Evolutionary conservation across 352 stramenopile genomes (phyloP).

Genomic region (Thalassiosira exigua): DNA sequence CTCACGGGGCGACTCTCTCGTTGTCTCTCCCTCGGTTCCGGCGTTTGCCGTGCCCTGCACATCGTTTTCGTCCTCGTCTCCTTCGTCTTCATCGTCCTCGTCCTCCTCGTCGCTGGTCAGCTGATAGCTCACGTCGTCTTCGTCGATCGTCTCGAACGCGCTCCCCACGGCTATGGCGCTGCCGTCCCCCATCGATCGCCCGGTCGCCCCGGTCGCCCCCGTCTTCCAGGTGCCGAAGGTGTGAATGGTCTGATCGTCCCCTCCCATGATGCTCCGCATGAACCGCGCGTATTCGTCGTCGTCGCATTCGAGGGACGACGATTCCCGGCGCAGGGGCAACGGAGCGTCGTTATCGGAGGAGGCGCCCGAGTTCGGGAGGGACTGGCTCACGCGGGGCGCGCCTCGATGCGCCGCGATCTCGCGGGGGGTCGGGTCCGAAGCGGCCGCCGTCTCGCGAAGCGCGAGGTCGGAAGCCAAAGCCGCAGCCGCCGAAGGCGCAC

Average conservation of each 20-base stretch:
- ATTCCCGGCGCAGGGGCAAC: constrained; percentile 5
- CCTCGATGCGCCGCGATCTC: no score
- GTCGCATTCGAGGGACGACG: constrained; percentile 3
- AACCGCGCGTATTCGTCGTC: constrained; percentile 54
- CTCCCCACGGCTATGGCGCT: constrained; percentile 1
- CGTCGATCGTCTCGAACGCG: constrained; percentile 20
- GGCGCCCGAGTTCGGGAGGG: no score
- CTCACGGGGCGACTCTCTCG: background rate
- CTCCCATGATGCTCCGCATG: constrained; percentile 38
- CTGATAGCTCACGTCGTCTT: constrained; percentile 39
- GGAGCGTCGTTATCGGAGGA: no score
- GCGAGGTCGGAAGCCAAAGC: no score
- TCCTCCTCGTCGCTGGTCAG: constrained; percentile 47
- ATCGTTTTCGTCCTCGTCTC: constrained; percentile 31
- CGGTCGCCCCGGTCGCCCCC: background rate
- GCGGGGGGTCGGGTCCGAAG: no score
- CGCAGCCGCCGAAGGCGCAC: no score
- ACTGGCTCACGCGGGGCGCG: no score
- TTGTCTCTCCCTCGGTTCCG: background rate
- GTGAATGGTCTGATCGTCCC: constrained; percentile 38
- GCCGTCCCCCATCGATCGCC: constrained; percentile 24
- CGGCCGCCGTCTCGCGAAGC: no score
- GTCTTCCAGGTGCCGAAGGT: constrained; percentile 42
- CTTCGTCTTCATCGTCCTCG: constrained; percentile 44
- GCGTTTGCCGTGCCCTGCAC: no score